Conservation (phyloP, 148 eudicot species). For the Rhododendron griersonianum region DNA sequence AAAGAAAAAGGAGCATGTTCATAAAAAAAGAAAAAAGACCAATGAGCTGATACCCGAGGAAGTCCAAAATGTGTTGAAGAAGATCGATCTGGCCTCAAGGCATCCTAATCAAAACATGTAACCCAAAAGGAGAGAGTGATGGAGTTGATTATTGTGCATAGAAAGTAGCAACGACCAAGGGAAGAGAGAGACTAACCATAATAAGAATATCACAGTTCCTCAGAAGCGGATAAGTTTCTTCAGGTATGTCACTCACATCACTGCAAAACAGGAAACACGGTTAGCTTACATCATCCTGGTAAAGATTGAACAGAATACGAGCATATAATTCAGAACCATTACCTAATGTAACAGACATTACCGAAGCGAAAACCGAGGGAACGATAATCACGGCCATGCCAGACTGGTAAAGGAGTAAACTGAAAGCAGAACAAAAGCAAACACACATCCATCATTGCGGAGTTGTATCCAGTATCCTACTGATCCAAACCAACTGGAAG, state of each 20-base stretch:
- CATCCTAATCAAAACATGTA: constrained; percentile 53
- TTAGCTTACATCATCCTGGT: background rate
- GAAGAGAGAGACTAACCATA: constrained; percentile 39
- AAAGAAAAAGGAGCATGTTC: background rate
- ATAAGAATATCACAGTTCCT: constrained; percentile 82
- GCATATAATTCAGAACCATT: background rate
- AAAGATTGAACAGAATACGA: background rate
- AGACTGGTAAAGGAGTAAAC: constrained; percentile 95
- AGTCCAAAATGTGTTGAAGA: constrained; percentile 99
- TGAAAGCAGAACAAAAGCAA: constrained; percentile 25
- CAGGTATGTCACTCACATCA: constrained; percentile 95
- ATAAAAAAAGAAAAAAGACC: background rate
- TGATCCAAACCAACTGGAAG: background rate
- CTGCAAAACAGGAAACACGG: constrained; percentile 35
- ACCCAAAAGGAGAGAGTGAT: background rate
- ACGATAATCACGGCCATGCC: constrained; percentile 90
- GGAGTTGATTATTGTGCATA: background rate
- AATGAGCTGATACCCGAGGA: constrained; percentile 59
- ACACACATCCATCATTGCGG: background rate
- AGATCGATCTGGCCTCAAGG: constrained; percentile 86
- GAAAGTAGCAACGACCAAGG: background rate
- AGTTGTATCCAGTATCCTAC: background rate
- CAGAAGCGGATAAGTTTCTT: constrained; percentile 88
- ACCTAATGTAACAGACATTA: constrained; percentile 93
- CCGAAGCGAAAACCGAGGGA: constrained; percentile 95